These are phyloP conservation scores for Candida maesae DNA, from an alignment of 805 yeast genomes.

Conservation along the genomic window DNA sequence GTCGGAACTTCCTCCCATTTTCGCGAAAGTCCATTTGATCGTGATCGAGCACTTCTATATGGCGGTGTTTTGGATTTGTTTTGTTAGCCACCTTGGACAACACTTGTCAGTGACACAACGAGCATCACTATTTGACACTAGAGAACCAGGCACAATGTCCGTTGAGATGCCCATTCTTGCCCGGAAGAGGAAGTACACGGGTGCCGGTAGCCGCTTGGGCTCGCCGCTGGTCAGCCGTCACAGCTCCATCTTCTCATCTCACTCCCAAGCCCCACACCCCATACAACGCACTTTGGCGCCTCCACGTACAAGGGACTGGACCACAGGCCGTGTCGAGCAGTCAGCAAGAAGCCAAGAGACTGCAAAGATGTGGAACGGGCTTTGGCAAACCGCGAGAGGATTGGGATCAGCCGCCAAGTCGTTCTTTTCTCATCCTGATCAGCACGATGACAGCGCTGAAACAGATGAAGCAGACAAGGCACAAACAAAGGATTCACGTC, in stretches of 20 bases:
- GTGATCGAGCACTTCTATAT: too few relatives aligned
- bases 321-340: slow-evolving; percentile 7
- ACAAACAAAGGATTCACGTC: not conserved
- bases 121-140: too few relatives aligned
- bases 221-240: not conserved
- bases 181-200: slow-evolving; percentile 7
- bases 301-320: too few relatives aligned
- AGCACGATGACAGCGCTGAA: not conserved
- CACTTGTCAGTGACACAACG: too few relatives aligned
- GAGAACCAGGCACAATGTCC: not conserved
- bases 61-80: too few relatives aligned
- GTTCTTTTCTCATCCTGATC: not conserved
- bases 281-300: slow-evolving; percentile 1
- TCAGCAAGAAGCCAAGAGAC: slow-evolving; percentile 19
- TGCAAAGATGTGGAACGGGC: not conserved
- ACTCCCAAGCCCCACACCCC: not conserved
- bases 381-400: not conserved
- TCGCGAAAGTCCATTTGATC: too few relatives aligned
- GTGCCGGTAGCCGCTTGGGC: not conserved
- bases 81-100: too few relatives aligned
- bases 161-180: slow-evolving; percentile 3
- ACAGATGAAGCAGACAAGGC: too few relatives aligned
- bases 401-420: not conserved
- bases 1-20: too few relatives aligned
- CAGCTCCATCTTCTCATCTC: not conserved